Evolutionary conservation across 2,329 filamentous ascomycete species (phyloP), one percentile per base, ranked within the genome.

Genomic region (Penicillium psychrosexuale): DNA sequence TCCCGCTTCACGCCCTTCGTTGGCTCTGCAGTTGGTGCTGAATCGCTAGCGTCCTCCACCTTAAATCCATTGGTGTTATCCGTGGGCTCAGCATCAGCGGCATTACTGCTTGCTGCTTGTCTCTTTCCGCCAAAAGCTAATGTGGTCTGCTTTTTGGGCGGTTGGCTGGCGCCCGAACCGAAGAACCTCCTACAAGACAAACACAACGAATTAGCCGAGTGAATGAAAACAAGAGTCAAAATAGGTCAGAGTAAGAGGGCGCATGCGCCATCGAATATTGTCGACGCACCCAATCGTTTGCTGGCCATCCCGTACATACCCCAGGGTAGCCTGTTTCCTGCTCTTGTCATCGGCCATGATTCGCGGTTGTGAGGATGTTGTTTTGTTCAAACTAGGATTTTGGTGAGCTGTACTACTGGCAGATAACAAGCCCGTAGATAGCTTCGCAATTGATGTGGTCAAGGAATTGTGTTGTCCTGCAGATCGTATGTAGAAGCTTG

Each of bases 231-330:
- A 24, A 31, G 3, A 13, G 2, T 27, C 13, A 17, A 38, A 11
- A 46, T n/a, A 22, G 7, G 31, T n/a, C 36, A 39, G 44, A 33
- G 12, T 11, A 13, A 38, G 51, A 33, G 43, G 56, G 53, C 48
- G 53, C 53, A 39, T 38, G 50, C 42, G 45, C 43, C 40, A 43
- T 13, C 24, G 51, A 39, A 58, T 39, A 55, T 56, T 45, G 55
- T 39, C 57, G 57, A 73, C 78, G 74, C 84, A 91, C 89, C 86
- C 83, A 73, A 93, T 77, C 65, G 86, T 90, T 69, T 82, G 84
- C 79, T 93, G 89, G 61, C 81, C 80, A 66, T 85, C 77, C 75
- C 84, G 87, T 60, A 93, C 91, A 77, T 94, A 96, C 91, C 90
- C 90, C 73, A 96, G 77, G 58, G 89, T 96, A 67, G 89, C 85